Evolutionary conservation across 257 asterid genomes (phyloP).

Genomic region (Handroanthus guayacan): DNA sequence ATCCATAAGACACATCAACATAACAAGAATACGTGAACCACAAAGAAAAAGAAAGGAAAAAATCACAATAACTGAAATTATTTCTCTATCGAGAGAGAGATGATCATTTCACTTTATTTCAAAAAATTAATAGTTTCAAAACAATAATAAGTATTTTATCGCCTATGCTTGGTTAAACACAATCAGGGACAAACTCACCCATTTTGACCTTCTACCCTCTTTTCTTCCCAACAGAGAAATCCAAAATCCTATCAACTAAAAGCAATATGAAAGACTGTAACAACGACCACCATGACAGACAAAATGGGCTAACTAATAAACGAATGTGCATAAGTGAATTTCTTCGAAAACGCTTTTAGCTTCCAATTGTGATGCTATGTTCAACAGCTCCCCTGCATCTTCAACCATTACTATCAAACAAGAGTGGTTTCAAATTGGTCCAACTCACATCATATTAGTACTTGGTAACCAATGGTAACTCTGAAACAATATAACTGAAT

Average conservation of each 20-base stretch:
- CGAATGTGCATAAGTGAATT: neutral
- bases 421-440: neutral
- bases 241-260: neutral
- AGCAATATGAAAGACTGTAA: neutral
- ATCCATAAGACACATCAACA: neutral
- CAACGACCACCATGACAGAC: neutral
- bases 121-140: neutral
- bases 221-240: neutral
- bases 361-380: neutral
- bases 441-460: neutral
- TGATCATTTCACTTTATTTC: neutral
- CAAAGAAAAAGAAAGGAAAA: too few species aligned
- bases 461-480: neutral
- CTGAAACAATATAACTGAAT: too few species aligned
- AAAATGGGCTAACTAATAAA: neutral
- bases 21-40: too few species aligned
- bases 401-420: neutral
- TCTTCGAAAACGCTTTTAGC: neutral
- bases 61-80: neutral
- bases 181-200: neutral
- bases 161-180: neutral
- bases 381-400: neutral
- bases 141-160: neutral
- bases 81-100: neutral
- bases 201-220: neutral